A percentile compares a stretch with the other conserved stretches of the same genome.
Evolutionary conservation across 1,284 basidiomycete genomes (phyloP).

Genomic region (Ceratobasidium sp.): DNA sequence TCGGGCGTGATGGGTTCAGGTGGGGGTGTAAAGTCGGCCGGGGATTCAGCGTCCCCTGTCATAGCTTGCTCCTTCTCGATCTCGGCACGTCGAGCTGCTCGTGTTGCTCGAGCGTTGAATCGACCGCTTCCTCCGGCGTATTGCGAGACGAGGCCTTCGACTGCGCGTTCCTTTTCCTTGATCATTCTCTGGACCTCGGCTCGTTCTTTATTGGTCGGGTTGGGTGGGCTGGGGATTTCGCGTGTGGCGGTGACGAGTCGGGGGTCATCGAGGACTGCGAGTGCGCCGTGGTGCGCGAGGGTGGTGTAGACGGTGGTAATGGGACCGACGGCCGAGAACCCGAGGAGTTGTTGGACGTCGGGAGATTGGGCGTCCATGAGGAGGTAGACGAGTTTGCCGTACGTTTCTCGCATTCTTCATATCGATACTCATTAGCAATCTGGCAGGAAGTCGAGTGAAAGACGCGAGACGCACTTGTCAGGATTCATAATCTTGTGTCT

Average conservation of each 20-base stretch:
- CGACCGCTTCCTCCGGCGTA: constrained; percentile 61
- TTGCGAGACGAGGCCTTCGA: constrained; percentile 68
- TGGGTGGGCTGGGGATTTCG: constrained; percentile 62
- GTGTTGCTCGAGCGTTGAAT: neutral
- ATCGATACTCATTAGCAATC: constrained; percentile 53
- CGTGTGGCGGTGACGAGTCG: constrained; percentile 72
- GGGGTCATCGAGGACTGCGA: constrained; percentile 74
- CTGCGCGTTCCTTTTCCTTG: constrained; percentile 79
- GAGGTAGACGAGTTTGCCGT: constrained; percentile 82
- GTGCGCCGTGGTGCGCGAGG: constrained; percentile 65
- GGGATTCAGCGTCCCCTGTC: constrained; percentile 59
- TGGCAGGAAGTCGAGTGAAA: neutral
- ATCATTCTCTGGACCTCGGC: constrained; percentile 81
- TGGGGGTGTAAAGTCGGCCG: constrained; percentile 55
- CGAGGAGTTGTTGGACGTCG: constrained; percentile 76
- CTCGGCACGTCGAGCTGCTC: neutral
- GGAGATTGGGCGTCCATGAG: constrained; percentile 75
- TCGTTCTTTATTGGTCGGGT: constrained; percentile 67
- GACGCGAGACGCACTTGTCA: neutral
- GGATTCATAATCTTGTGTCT: constrained; percentile 75
- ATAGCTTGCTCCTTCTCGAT: neutral
- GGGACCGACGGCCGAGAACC: constrained; percentile 74
- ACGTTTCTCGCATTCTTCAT: constrained; percentile 86
- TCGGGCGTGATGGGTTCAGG: constrained; percentile 31
- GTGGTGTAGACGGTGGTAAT: constrained; percentile 75